Conservation (phyloP, 306 rosid species). For the Luffa acutangula region DNA sequence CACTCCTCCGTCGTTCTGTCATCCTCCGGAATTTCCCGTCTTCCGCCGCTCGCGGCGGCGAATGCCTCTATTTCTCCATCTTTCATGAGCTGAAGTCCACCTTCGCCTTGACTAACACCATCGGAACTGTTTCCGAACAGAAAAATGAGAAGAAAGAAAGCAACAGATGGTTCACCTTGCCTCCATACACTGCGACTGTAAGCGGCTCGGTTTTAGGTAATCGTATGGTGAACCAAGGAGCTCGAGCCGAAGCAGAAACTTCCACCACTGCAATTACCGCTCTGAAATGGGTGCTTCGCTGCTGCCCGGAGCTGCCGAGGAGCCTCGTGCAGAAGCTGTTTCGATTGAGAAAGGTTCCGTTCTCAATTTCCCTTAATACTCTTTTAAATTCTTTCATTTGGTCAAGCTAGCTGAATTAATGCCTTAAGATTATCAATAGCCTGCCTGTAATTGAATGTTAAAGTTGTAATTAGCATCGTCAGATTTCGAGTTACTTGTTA, state of each 20-base stretch:
- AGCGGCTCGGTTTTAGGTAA: slow-evolving; percentile 25
- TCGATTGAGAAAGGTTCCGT: slow-evolving; percentile 57
- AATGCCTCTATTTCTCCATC: background rate
- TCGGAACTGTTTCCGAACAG: slow-evolving; percentile 1
- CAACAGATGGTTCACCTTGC: slow-evolving; percentile 52
- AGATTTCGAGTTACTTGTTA: background rate
- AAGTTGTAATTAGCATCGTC: background rate
- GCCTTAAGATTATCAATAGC: background rate
- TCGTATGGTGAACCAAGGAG: slow-evolving; percentile 9
- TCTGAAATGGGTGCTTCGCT: slow-evolving; percentile 60
- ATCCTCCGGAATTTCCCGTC: background rate
- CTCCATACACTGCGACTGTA: slow-evolving; percentile 34
- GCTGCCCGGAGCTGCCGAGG: slow-evolving; percentile 78
- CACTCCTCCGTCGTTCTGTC: slow-evolving; percentile 22
- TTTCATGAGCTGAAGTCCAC: background rate
- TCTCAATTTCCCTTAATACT: background rate
- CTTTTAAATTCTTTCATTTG: background rate
- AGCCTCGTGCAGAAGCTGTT: slow-evolving; percentile 83
- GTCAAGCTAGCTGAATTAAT: background rate
- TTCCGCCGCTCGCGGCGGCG: background rate
- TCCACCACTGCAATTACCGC: slow-evolving; percentile 37
- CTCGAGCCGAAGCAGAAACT: background rate
- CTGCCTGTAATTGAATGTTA: background rate
- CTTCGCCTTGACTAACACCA: slow-evolving; percentile 3
- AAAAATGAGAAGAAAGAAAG: background rate